Evolutionary conservation across 192 early-diverging fungal genomes (phyloP).

Genomic region (Podila horticola): DNA sequence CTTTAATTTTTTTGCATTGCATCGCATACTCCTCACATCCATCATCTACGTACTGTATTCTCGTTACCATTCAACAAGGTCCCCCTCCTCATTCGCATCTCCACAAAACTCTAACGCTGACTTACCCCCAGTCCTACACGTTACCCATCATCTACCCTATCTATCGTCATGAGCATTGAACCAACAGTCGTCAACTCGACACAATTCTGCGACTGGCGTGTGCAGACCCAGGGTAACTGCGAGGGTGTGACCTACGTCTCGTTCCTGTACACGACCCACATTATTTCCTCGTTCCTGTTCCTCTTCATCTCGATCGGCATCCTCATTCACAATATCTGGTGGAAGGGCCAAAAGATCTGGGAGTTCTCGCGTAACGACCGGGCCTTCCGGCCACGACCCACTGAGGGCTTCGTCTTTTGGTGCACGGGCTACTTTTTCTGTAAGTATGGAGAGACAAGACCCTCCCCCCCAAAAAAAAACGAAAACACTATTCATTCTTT

Average conservation of each 20-base stretch:
- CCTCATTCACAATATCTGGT: constrained; percentile 49
- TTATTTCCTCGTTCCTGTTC: constrained; percentile 46
- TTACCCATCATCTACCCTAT: too few relatives aligned
- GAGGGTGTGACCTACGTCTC: constrained; percentile 39
- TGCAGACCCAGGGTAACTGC: constrained; percentile 36
- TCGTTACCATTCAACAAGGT: neutral
- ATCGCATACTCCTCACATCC: neutral
- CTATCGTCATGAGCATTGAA: neutral
- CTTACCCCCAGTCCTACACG: neutral
- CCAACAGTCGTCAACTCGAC: constrained; percentile 5
- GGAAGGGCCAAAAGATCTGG: constrained; percentile 50
- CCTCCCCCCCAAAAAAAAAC: neutral
- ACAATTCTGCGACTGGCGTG: constrained; percentile 49
- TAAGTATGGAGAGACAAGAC: neutral
- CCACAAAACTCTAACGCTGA: too few relatives aligned
- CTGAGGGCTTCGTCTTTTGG: constrained; percentile 49
- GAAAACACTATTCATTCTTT: neutral
- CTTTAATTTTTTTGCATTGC: neutral
- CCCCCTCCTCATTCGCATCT: too few relatives aligned
- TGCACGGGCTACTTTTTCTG: constrained; percentile 48
- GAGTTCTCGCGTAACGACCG: constrained; percentile 47
- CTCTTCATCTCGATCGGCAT: constrained; percentile 47
- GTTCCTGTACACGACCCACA: constrained; percentile 47
- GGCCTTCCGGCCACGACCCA: constrained; percentile 42
- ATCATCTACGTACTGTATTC: neutral